Evolutionary conservation across 2,329 filamentous ascomycete genomes (phyloP).

Genomic region (Talaromyces verruculosus): DNA sequence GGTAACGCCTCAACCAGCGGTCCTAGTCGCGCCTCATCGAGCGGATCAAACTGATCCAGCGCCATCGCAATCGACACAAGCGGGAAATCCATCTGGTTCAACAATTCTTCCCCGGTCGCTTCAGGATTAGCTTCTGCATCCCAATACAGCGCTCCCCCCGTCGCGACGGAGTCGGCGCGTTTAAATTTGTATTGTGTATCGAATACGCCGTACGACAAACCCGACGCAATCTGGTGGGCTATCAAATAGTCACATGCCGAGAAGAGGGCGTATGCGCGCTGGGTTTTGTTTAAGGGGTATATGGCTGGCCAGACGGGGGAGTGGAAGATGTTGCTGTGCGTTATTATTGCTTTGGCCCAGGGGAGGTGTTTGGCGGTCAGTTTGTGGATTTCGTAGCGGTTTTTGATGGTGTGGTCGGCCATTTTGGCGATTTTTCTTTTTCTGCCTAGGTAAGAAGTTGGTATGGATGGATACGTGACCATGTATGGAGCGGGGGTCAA

Average conservation of each 20-base stretch:
- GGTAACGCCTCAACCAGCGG: background rate
- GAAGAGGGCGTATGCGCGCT: conserved; percentile 15
- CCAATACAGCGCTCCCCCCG: conserved; percentile 2
- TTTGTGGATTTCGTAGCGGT: conserved; percentile 24
- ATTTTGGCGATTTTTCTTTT: background rate
- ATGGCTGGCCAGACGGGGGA: conserved; percentile 23
- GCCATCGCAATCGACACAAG: conserved; percentile 38
- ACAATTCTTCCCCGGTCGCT: background rate
- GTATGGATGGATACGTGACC: background rate
- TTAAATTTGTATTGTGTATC: conserved; percentile 41
- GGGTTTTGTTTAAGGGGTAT: conserved; percentile 21
- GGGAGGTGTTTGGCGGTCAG: conserved; percentile 22
- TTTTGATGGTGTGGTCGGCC: conserved; percentile 1
- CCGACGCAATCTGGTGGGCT: conserved; percentile 36
- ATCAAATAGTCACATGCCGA: conserved; percentile 31
- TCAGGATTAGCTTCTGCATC: background rate
- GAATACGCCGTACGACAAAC: conserved; percentile 40
- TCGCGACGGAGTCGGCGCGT: conserved; percentile 27
- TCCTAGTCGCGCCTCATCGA: conserved; percentile 23
- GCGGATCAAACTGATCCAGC: conserved; percentile 33
- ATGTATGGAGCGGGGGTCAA: no score
- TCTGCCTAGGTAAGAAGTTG: no score
- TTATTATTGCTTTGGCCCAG: conserved; percentile 21
- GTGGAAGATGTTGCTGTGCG: conserved; percentile 24
- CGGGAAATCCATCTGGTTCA: conserved; percentile 40